Base-by-base conservation (phyloP, 768 basidiomycete genomes). In the Lyophyllum semitale region DNA sequence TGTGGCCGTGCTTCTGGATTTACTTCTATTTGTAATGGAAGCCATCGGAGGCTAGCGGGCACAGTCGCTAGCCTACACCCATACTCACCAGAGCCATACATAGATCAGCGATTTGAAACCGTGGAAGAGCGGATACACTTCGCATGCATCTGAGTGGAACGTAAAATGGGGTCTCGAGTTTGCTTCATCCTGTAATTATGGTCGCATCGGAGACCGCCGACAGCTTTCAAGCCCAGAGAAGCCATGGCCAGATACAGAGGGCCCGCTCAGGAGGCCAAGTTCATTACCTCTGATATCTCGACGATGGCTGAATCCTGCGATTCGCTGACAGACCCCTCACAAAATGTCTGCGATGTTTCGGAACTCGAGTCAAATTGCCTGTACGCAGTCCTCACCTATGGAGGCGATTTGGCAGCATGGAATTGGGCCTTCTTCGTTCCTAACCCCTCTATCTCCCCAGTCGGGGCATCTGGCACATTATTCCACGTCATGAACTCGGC, bases 401-500 rank as follows among this genome's bases (percentile, higher is more conserved):
- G 74, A 18, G 77, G 77, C 33, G 78, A 81, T 57, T 73, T 77
- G 30, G 76, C 76, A 20, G 70, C 75, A 5, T 81, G 79, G 79
- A 75, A 79, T 58, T 81, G 79, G 79, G 73, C 75, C 5, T 81
- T 81, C 60, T 79, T 73, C 65, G 70, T 79, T 26, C 72, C 77
- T 46, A 70, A 78, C 62, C 73, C 76, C 43, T 50, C 66, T 7
- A 61, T 68, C 1, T 58, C 63, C 4, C 78, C 79, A 13, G 73
- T 79, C 57, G 79, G 79, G 22, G 69, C 72, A 37, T 61, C 68
- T 15, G 78, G 79, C 3, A 77, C 77, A 8, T 62, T 79, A 5
- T 79, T 79, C 64, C 77, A 78, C 52, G 76, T 78, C 59, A 68
- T 75, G n/a, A 55, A 59, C 4, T 47, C 67, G 2, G 54, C 61